Conservation (phyloP, 768 basidiomycete species). For the Xerocomellus chrysenteron region DNA sequence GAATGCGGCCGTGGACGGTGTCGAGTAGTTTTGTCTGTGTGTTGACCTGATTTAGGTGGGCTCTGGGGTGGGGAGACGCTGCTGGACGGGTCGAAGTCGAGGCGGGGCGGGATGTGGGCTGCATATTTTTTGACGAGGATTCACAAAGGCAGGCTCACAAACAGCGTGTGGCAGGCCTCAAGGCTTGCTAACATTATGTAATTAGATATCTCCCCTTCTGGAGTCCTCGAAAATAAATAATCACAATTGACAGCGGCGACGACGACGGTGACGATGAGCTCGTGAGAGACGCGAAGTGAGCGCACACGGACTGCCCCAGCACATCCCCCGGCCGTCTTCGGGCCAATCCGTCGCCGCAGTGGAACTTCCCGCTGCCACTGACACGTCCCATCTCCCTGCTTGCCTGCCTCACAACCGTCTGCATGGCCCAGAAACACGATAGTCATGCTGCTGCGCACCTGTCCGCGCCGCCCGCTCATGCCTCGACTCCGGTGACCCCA, state of each 20-base stretch:
- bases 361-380: not conserved
- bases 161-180: slow-evolving; percentile 9
- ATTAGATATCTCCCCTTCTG: slow-evolving; percentile 21
- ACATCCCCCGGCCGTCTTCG: not conserved
- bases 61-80: slow-evolving; percentile 53
- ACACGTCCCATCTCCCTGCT: slow-evolving; percentile 3
- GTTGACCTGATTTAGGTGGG: slow-evolving; percentile 52
- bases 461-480: slow-evolving; percentile 6
- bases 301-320: slow-evolving; percentile 7
- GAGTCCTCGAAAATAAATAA: slow-evolving; percentile 13
- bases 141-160: slow-evolving; percentile 20
- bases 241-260: slow-evolving; percentile 8
- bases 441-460: slow-evolving; percentile 14
- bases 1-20: slow-evolving; percentile 77
- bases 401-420: slow-evolving; percentile 1
- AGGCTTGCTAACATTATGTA: slow-evolving; percentile 22
- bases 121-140: slow-evolving; percentile 42
- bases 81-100: slow-evolving; percentile 60
- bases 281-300: slow-evolving; percentile 21
- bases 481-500: slow-evolving; percentile 33
- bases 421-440: slow-evolving; percentile 33
- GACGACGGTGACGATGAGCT: slow-evolving; percentile 26
- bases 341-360: not conserved
- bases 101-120: slow-evolving; percentile 54
- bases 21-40: slow-evolving; percentile 80